Base-by-base conservation (phyloP, 495 filamentous ascomycete species). In the Bacidia rubella region DNA sequence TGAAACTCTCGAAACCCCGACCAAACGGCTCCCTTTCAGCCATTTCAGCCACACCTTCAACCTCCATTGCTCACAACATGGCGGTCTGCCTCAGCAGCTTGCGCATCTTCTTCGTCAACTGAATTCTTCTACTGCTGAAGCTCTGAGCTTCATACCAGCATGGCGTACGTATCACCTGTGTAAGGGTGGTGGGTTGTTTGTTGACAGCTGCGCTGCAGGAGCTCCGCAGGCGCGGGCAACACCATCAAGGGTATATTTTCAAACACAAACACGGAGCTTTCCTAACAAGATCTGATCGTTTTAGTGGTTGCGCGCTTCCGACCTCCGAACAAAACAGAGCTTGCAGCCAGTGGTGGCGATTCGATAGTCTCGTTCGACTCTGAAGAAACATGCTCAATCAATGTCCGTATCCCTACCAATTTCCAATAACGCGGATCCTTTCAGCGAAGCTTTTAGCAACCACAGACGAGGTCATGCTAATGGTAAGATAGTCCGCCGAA, bases 291-390 rank as follows among this genome's bases (percentile, higher is more conserved):
- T 60, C 61, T 62, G 54, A 62, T 47, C 26, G 58, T 29, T 51
- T 23, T 54, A 78, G 92, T 98, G 63, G 89, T 98, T 67, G 92
- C 90, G 70, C 86, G 92, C 60, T 98, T 98, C 70, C 83, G 92
- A 57, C 92, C 92, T 56, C 90, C 95, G 67, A 98, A 98, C 72
- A 88, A 86, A 66, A 73, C 88, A 58, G 92, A 98, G 70, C 74
- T 92, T 59, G 75, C 82, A 53, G 44, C 44, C 44, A 87, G 82
- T 53, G 93, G 92, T 57, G 92, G 93, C 66, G 79, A 90, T 68
- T 82, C 87, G 53, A 88, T 97, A 57, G 92, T 97, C 40, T 70
- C 74, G 26, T 97, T 98, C 63, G 80, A 89, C 63, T 80, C 81
- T 55, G 83, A 86, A 45, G 89, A 97, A 61, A 95, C 90, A 62